Percentiles rank a stretch among this genome's conserved stretches.
Evolutionary conservation across 257 asterid species (phyloP).

Genomic region (Jacaranda mimosifolia): DNA sequence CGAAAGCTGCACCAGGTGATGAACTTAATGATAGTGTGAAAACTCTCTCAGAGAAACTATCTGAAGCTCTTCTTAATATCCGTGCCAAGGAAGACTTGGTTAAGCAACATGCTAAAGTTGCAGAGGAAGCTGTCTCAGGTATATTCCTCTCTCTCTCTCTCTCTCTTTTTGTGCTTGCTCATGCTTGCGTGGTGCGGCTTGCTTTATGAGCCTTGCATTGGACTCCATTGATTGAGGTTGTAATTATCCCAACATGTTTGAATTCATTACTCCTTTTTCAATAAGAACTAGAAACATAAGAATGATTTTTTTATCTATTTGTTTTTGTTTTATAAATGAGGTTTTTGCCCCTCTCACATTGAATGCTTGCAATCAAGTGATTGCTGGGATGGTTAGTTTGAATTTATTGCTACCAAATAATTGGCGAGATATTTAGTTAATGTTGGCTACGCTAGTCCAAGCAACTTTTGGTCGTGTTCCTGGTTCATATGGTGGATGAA

Average conservation of each 20-base stretch:
- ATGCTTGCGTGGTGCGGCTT: neutral
- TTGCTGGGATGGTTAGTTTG: no score
- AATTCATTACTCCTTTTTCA: neutral
- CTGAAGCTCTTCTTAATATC: constrained; percentile 76
- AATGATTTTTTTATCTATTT: neutral
- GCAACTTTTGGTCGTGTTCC: no score
- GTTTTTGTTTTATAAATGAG: neutral
- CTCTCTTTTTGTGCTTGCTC: neutral
- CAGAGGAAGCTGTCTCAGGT: constrained; percentile 99
- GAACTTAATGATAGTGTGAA: constrained; percentile 55
- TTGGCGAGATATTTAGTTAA: no score
- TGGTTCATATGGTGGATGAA: no score
- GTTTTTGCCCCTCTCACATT: neutral
- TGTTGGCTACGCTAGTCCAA: no score
- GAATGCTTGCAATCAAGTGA: neutral
- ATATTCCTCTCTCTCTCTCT: constrained; percentile 25
- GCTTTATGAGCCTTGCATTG: neutral
- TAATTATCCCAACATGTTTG: neutral
- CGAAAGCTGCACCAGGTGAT: constrained; percentile 64
- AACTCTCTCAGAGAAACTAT: constrained; percentile 68
- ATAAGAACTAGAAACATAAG: neutral
- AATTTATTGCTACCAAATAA: no score
- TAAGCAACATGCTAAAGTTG: constrained; percentile 92
- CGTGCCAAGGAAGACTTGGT: constrained; percentile 84
- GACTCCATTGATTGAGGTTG: neutral